These are phyloP conservation scores for Macrocystidia cucumis DNA, from an alignment of 1,284 basidiomycete genomes.

Conservation along the genomic window DNA sequence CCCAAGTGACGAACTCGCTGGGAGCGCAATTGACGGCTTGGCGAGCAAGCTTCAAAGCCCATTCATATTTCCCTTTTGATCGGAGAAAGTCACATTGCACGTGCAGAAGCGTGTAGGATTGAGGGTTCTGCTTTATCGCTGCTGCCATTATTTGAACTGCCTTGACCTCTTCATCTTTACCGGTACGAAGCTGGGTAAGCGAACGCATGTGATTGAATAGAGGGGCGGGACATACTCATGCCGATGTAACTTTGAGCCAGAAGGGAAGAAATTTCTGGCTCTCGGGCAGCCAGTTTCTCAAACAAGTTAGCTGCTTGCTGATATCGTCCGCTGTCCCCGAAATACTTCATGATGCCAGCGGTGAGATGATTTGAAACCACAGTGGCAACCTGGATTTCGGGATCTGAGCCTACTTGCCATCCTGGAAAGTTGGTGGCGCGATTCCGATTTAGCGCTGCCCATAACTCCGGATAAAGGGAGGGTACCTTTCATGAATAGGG, in stretches of 20 bases:
- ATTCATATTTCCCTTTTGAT: slow-evolving; percentile 77
- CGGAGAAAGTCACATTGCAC: slow-evolving; percentile 92
- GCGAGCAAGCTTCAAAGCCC: slow-evolving; percentile 88
- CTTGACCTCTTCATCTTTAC: slow-evolving; percentile 92
- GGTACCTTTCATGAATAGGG: slow-evolving; percentile 83
- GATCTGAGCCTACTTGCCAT: slow-evolving; percentile 98
- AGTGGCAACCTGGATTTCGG: slow-evolving; percentile 97
- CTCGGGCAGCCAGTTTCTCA: slow-evolving; percentile 80
- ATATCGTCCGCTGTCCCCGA: slow-evolving; percentile 85
- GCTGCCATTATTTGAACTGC: slow-evolving; percentile 90
- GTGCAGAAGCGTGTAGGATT: slow-evolving; percentile 91
- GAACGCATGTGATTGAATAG: background rate
- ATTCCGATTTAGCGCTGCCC: no score
- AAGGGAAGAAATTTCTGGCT: slow-evolving; percentile 87
- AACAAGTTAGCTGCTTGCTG: slow-evolving; percentile 92
- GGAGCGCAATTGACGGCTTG: slow-evolving; percentile 98
- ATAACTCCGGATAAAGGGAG: no score
- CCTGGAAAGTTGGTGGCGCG: slow-evolving; percentile 36
- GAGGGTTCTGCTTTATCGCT: slow-evolving; percentile 81
- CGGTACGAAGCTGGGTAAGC: slow-evolving; percentile 3
- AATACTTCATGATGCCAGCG: slow-evolving; percentile 94
- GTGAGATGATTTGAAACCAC: slow-evolving; percentile 97
- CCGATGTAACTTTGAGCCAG: slow-evolving; percentile 91
- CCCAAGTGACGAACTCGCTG: slow-evolving; percentile 98
- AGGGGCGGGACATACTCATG: slow-evolving; percentile 75